Evolutionary conservation across 805 yeast species (phyloP).

Genomic region (Brettanomyces bruxellensis): DNA sequence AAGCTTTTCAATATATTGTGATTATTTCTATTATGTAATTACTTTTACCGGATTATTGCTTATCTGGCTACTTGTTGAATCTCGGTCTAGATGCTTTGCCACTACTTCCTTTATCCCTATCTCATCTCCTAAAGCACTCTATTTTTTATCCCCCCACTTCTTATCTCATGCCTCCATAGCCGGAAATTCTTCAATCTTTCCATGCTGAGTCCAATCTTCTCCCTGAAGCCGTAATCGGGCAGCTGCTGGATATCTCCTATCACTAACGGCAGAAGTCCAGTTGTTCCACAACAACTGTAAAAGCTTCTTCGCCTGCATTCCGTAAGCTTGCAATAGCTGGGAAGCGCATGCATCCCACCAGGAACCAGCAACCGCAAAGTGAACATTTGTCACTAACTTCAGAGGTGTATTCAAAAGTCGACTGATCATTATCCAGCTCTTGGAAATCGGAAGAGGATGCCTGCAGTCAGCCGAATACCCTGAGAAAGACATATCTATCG

Average conservation of each 20-base stretch:
- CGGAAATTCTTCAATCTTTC: slow-evolving; percentile 36
- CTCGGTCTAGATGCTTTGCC: too few relatives aligned
- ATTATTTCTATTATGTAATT: too few relatives aligned
- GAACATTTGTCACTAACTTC: slow-evolving; percentile 50
- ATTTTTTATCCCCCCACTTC: too few relatives aligned
- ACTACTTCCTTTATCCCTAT: too few relatives aligned
- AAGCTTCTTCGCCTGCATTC: slow-evolving; percentile 62
- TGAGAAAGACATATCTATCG: slow-evolving; percentile 19
- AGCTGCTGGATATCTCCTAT: slow-evolving; percentile 61
- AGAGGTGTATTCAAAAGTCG: slow-evolving; percentile 53
- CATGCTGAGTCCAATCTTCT: slow-evolving; percentile 58
- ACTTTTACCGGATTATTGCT: too few relatives aligned
- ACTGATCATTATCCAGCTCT: slow-evolving; percentile 68
- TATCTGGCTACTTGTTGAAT: too few relatives aligned
- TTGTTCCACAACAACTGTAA: slow-evolving; percentile 34
- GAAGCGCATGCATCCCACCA: slow-evolving; percentile 89
- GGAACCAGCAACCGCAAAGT: slow-evolving; percentile 59
- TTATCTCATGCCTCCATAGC: slow-evolving; percentile 24
- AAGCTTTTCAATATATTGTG: too few relatives aligned
- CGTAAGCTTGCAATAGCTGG: slow-evolving; percentile 48
- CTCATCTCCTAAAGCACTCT: too few relatives aligned
- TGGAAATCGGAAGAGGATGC: slow-evolving; percentile 49
- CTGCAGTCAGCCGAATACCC: slow-evolving; percentile 12
- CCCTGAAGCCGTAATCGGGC: slow-evolving; percentile 68
- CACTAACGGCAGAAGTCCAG: slow-evolving; percentile 47